Evolutionary conservation across 345 rosid species (phyloP).

Genomic region (Gossypium arboreum): DNA sequence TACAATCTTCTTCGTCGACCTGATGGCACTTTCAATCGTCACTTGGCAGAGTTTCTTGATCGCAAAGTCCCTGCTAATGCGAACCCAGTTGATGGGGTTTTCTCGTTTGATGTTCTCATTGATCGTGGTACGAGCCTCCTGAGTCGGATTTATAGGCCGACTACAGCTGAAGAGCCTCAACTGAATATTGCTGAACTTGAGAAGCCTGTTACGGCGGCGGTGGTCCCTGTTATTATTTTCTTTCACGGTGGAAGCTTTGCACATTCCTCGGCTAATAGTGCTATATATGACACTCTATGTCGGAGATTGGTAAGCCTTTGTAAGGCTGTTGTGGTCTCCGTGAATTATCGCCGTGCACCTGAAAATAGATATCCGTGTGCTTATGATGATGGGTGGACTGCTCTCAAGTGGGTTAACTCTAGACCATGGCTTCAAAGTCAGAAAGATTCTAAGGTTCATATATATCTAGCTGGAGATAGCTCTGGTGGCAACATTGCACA

Average conservation of each 20-base stretch:
- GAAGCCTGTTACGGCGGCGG: slow-evolving; percentile 58
- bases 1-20: slow-evolving; percentile 40
- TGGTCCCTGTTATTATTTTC: slow-evolving; percentile 74
- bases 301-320: slow-evolving; percentile 71
- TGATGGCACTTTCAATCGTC: slow-evolving; percentile 76
- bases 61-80: slow-evolving; percentile 76
- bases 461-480: slow-evolving; percentile 86
- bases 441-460: slow-evolving; percentile 62
- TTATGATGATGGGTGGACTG: slow-evolving; percentile 88
- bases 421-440: slow-evolving; percentile 74
- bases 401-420: slow-evolving; percentile 72
- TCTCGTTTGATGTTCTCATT: slow-evolving; percentile 72
- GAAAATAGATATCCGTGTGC: slow-evolving; percentile 81
- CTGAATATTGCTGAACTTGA: slow-evolving; percentile 51
- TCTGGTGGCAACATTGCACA: slow-evolving; percentile 88
- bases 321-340: slow-evolving; percentile 77
- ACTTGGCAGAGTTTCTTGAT: slow-evolving; percentile 87
- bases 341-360: slow-evolving; percentile 84
- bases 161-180: slow-evolving; percentile 38
- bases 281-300: slow-evolving; percentile 75
- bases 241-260: slow-evolving; percentile 98
- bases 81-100: slow-evolving; percentile 67
- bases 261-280: slow-evolving; percentile 78
- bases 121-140: slow-evolving; percentile 55
- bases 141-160: slow-evolving; percentile 61